Conservation (phyloP, 352 stramenopile genomes). For the Globisporangium yorkense region DNA sequence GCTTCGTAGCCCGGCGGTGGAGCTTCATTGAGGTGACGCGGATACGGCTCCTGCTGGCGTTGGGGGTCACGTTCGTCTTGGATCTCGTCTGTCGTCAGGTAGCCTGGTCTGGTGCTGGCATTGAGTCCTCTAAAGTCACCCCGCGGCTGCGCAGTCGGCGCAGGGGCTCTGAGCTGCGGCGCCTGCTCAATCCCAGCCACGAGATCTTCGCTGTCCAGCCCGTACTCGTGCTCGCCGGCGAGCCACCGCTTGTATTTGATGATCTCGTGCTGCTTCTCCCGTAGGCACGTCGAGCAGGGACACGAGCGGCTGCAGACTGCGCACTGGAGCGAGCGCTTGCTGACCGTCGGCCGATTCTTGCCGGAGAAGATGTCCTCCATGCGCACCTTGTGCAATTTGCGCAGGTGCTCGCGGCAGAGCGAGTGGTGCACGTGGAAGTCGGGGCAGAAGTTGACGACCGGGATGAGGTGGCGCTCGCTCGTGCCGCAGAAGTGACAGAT, state of each 20-base stretch:
- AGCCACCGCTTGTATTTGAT: constrained; percentile 27
- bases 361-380: constrained; percentile 71
- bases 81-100: background rate
- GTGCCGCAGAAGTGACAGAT: constrained; percentile 61
- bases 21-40: background rate
- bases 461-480: constrained; percentile 37
- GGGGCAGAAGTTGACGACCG: constrained; percentile 76
- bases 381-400: constrained; percentile 62
- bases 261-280: constrained; percentile 24
- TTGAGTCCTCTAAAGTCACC: background rate
- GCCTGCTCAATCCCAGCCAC: constrained; percentile 20
- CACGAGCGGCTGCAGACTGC: constrained; percentile 54
- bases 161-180: background rate
- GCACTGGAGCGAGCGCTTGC: constrained; percentile 56
- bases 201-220: constrained; percentile 25
- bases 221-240: constrained; percentile 7
- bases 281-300: constrained; percentile 50
- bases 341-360: constrained; percentile 59
- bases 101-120: background rate
- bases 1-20: background rate
- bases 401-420: constrained; percentile 67
- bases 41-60: background rate
- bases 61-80: background rate
- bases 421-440: constrained; percentile 58
- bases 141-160: background rate